Conservation (phyloP, 2,329 filamentous ascomycete genomes). For the Trichothecium sympodiale region DNA sequence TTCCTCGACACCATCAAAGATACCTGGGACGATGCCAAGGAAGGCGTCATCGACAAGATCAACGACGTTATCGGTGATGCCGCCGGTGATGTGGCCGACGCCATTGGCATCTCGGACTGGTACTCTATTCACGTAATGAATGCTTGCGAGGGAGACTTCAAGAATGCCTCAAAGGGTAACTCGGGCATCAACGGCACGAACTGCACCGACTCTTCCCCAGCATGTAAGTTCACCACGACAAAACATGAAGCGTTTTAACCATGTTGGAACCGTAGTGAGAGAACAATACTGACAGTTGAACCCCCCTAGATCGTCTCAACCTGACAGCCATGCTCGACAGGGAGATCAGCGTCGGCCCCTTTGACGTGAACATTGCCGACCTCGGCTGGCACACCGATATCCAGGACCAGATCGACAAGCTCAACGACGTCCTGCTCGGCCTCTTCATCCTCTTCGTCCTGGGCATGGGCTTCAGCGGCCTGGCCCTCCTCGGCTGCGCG, state of each 20-base stretch:
- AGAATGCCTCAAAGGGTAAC: conserved; percentile 25
- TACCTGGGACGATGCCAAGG: conserved; percentile 18
- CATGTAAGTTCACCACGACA: conserved; percentile 19
- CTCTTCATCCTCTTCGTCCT: conserved; percentile 39
- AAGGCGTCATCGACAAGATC: conserved; percentile 24
- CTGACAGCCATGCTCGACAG: conserved; percentile 34
- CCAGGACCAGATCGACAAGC: conserved; percentile 33
- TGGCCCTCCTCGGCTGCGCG: conserved; percentile 29
- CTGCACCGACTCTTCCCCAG: conserved; percentile 28
- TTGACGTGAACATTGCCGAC: conserved; percentile 31
- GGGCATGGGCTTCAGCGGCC: conserved; percentile 27
- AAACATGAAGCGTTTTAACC: neutral
- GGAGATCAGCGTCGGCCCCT: conserved; percentile 31
- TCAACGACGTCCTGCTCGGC: conserved; percentile 36
- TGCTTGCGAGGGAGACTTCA: conserved; percentile 33
- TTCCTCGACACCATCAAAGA: conserved; percentile 18
- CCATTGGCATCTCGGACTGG: conserved; percentile 38
- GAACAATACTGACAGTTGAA: too few species aligned
- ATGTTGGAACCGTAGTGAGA: too few species aligned
- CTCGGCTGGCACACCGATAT: conserved; percentile 34
- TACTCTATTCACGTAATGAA: conserved; percentile 40
- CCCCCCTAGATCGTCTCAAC: conserved; percentile 30
- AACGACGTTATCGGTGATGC: conserved; percentile 27
- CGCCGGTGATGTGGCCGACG: conserved; percentile 26
- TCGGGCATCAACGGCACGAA: conserved; percentile 30